Percentiles rank a stretch among this genome's conserved stretches.
Conservation (phyloP, 331 rosid genomes). For the Quercus phellos region DNA sequence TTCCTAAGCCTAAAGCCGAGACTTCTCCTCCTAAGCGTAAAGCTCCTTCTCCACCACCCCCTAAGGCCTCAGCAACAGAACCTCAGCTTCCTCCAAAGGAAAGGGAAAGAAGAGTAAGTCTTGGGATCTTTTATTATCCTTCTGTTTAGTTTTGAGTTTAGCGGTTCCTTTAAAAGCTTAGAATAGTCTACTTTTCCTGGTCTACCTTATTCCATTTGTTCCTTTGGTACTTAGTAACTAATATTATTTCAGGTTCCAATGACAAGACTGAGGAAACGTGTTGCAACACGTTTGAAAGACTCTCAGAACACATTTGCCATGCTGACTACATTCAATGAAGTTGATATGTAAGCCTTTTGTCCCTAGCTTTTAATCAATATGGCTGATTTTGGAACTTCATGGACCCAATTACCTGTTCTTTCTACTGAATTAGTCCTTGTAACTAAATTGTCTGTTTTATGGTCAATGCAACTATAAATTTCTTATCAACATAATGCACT, state of each 20-base stretch:
- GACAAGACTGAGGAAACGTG: slow-evolving; percentile 66
- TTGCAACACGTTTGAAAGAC: slow-evolving; percentile 63
- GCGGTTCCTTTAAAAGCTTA: too few relatives aligned
- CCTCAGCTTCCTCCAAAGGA: slow-evolving; percentile 64
- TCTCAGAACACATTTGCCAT: slow-evolving; percentile 65
- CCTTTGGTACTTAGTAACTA: background rate
- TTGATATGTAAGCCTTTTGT: slow-evolving; percentile 47
- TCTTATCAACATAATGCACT: background rate
- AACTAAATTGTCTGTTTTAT: background rate
- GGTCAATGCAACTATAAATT: background rate
- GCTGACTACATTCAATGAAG: slow-evolving; percentile 66
- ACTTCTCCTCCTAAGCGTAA: slow-evolving; percentile 6
- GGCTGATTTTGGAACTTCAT: background rate
- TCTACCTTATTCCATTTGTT: background rate
- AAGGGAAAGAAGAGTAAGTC: slow-evolving; percentile 63
- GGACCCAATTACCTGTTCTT: background rate
- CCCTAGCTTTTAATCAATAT: background rate
- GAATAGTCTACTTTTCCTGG: background rate
- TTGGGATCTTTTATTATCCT: background rate
- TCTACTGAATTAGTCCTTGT: background rate
- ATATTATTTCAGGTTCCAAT: slow-evolving; percentile 45
- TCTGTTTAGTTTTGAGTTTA: too few relatives aligned
- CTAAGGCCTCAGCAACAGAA: slow-evolving; percentile 33
- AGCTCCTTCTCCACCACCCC: slow-evolving; percentile 30
- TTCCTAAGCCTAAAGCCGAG: slow-evolving; percentile 7